Conservation (phyloP, 2,329 filamentous ascomycete species). For the Curvularia lunata region DNA sequence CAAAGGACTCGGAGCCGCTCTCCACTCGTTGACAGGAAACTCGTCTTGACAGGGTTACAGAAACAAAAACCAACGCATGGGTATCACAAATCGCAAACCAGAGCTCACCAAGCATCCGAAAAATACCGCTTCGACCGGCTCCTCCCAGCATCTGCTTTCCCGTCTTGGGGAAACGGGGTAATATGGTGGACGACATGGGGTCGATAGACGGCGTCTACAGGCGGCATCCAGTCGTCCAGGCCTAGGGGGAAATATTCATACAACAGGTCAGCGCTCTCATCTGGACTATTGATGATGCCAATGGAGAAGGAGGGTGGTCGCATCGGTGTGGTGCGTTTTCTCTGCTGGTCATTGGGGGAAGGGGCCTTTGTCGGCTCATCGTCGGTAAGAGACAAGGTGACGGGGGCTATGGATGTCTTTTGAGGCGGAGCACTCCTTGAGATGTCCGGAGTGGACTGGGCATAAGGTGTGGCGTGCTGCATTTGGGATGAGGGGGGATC, state of each 20-base stretch:
- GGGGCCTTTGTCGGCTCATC: conserved; percentile 57
- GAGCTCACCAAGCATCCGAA: conserved; percentile 46
- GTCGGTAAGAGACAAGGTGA: conserved; percentile 63
- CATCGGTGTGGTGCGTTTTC: conserved; percentile 48
- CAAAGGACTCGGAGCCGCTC: neutral
- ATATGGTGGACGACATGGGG: conserved; percentile 90
- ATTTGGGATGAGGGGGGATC: conserved; percentile 47
- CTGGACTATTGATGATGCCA: conserved; percentile 64
- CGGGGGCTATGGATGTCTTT: conserved; percentile 55
- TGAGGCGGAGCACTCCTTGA: conserved; percentile 49
- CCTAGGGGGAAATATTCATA: conserved; percentile 96
- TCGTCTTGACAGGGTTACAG: conserved; percentile 8
- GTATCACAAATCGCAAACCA: conserved; percentile 10
- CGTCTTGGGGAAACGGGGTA: conserved; percentile 61
- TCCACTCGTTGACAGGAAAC: neutral
- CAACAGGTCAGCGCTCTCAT: conserved; percentile 80
- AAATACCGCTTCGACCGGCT: conserved; percentile 58
- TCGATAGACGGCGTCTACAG: conserved; percentile 86
- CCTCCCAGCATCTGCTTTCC: conserved; percentile 53
- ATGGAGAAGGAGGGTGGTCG: conserved; percentile 55
- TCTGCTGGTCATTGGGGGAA: conserved; percentile 43
- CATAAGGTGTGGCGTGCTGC: conserved; percentile 51
- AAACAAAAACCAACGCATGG: conserved; percentile 11
- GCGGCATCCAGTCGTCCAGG: conserved; percentile 90
- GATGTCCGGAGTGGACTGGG: conserved; percentile 61